Base-by-base conservation (phyloP, 495 filamentous ascomycete species). In the Baudoinia panamericana region DNA sequence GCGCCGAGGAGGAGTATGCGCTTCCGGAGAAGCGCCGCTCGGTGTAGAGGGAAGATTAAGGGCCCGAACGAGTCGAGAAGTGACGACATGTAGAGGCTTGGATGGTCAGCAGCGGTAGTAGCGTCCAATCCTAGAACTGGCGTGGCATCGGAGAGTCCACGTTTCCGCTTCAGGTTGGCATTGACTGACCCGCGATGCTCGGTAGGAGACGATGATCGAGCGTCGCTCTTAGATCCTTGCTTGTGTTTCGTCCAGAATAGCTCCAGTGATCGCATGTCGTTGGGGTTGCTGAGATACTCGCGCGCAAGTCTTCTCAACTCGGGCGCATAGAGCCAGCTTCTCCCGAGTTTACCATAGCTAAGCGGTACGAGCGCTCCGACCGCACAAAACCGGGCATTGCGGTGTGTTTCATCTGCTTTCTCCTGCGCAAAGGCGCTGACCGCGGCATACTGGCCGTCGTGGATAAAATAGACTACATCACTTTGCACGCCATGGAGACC, bases 361-460 rank as follows among this genome's bases (percentile, higher is more conserved):
- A 93, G 60, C 1, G 84, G 84, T 8, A 95, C 85, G 44, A 97
- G 63, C 16, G 82, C 74, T 12, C 90, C 90, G 16, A 95, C 84
- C 12, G 87, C 82, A 38, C 95, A 76, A 76, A 95, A 94, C 43
- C 78, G 70, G 35, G 90, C 90, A 70, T 92, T 86, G 41, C 90
- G 79, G 33, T 83, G 73, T 25, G 71, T 70, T 37, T 76, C 80
- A 1, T 76, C 74, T 21, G 83, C 83, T n/a, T 80, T 75, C 39
- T 68, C 71, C 57, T 92, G 93, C 59, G 85, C 64, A 55, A 95
- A 97, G 25, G 88, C 84, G 64, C 90, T 95, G 53, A 96, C 67
- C 11, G 88, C 90, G 12, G 85, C 87, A 64, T 86, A 82, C 2
- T 67, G 63, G 41, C 77, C 75, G 11, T 39, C 36, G 54, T 96